Evolutionary conservation across 768 basidiomycete species (phyloP), one percentile per base, ranked within the genome.

Genomic region (Tulasnella sp.): DNA sequence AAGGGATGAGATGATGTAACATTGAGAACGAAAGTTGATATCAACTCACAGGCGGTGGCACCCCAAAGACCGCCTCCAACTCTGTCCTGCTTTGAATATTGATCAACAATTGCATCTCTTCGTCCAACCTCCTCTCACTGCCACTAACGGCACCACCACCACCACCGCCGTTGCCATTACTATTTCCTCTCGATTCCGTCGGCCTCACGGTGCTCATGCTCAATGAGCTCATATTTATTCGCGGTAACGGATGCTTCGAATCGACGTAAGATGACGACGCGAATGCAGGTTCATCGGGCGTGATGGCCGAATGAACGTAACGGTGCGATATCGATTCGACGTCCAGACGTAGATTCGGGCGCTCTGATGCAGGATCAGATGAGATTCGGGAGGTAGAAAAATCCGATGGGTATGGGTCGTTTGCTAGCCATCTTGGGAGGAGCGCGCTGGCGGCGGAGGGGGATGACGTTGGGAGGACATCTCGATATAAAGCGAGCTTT

Each of bases 61-160:
- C 70, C 1, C 88, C 88, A 66, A 88, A 90, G 4, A 88, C 76
- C 51, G 82, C 80, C 67, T 90, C 88, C 41, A 92, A 70, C 61
- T 91, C 89, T 67, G 86, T 83, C 43, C 88, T 74, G 19, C 75
- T 76, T 65, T 83, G 84, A 55, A 87, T 69, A 1, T 76, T 73
- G 42, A 87, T 68, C 23, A 91, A 70, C 67, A 80, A 74, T 26
- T 87, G 82, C 32, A 90, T 72, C 67, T 88, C 85, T 11, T 45
- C 59, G 19, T 67, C 66, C 29, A 67, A 56, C 34, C 34, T 38
- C 15, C 26, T 61, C 42, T 30, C 26, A n/a, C 5, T 49, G 5
- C 47, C 26, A 21, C 34, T 15, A 5, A 38, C 34, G 15, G 21
- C 17, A 58, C 48, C n/a, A 51, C 13, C 13, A 32, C 52, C 32